A percentile compares a stretch with the other conserved stretches of the same genome.
These are phyloP conservation scores for Xylaria venustula DNA, from an alignment of 495 filamentous ascomycete genomes.

Conservation along the genomic window DNA sequence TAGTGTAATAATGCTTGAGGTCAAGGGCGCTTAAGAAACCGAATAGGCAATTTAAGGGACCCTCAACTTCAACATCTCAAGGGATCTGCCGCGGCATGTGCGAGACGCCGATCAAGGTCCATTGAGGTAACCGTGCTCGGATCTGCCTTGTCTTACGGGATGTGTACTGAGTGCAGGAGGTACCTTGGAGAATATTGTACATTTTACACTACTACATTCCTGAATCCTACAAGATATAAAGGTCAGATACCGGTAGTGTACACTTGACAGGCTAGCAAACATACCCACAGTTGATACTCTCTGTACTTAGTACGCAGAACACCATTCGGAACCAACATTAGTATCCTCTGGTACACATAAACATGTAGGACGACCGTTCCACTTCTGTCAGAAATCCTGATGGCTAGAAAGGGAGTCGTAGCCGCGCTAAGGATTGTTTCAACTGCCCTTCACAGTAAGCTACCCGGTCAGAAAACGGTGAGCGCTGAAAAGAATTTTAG, in stretches of 20 bases:
- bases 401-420: constrained; percentile 1
- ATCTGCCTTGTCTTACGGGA: background rate
- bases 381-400: constrained; percentile 1
- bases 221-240: constrained; percentile 12
- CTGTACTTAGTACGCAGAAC: background rate
- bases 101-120: background rate
- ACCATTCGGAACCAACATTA: no score
- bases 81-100: constrained; percentile 4
- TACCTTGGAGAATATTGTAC: background rate
- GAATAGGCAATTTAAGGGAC: background rate
- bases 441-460: constrained; percentile 15
- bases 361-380: background rate
- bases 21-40: background rate
- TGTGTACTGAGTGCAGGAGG: no score
- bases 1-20: constrained; percentile 3
- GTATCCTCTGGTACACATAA: no score
- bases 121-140: background rate
- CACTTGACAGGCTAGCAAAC: background rate
- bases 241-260: background rate
- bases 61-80: background rate
- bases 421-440: constrained; percentile 7
- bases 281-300: no score
- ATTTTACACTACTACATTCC: constrained; percentile 1
- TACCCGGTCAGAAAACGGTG: background rate
- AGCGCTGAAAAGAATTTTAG: background rate